phyloP scores from a whole-genome alignment of 306 rosid species.

The Lablab purpureus region DNA sequence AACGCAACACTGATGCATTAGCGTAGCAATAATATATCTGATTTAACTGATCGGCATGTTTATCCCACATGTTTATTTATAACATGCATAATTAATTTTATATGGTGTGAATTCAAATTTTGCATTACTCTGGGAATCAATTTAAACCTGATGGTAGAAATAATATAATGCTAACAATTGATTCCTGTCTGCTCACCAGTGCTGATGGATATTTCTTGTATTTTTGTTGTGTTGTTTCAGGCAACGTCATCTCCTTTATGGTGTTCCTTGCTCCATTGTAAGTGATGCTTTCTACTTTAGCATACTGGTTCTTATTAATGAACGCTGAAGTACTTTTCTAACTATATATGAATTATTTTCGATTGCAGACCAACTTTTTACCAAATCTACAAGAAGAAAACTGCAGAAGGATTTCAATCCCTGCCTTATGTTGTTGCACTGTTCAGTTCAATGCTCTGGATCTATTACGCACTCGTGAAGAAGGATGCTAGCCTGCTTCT shows the following conservation, averaged over 20 bases:
- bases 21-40: neutral
- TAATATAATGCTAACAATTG: neutral
- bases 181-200: neutral
- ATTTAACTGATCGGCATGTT: neutral
- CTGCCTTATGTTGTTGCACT: slow-evolving; percentile 80
- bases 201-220: slow-evolving; percentile 33
- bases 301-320: neutral
- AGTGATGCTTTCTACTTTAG: slow-evolving; percentile 39
- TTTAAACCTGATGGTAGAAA: neutral
- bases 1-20: neutral
- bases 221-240: slow-evolving; percentile 50
- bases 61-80: neutral
- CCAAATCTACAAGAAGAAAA: slow-evolving; percentile 76
- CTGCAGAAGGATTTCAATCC: slow-evolving; percentile 78
- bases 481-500: slow-evolving; percentile 62
- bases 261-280: slow-evolving; percentile 95
- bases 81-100: neutral
- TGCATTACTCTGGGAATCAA: neutral
- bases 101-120: neutral
- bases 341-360: neutral
- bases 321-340: neutral
- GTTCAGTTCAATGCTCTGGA: slow-evolving; percentile 84
- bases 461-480: slow-evolving; percentile 82
- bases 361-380: slow-evolving; percentile 83
- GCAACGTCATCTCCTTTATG: slow-evolving; percentile 82